Evolutionary conservation across 495 filamentous ascomycete genomes (phyloP).

Genomic region (Glutinoglossum americanum): DNA sequence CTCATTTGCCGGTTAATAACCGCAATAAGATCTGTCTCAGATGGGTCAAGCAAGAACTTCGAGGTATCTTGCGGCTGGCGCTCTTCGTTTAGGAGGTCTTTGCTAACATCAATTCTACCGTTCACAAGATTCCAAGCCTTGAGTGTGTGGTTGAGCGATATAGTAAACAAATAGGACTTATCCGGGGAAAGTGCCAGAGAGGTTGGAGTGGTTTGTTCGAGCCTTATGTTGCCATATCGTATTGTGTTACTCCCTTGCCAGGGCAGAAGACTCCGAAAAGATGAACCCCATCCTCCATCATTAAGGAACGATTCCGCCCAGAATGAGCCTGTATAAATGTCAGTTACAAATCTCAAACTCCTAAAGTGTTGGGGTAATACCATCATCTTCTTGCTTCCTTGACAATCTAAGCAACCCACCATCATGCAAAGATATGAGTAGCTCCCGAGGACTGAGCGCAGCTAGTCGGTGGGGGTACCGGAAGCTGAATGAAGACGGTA

Average conservation of each 20-base stretch:
- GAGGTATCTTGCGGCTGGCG: constrained; percentile 31
- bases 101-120: constrained; percentile 46
- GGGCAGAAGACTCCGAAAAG: constrained; percentile 46
- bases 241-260: constrained; percentile 46
- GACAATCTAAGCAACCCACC: constrained; percentile 59
- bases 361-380: constrained; percentile 17
- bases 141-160: constrained; percentile 69
- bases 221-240: constrained; percentile 37
- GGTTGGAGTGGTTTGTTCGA: constrained; percentile 41
- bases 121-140: constrained; percentile 65
- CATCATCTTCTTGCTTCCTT: constrained; percentile 39
- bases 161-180: constrained; percentile 53
- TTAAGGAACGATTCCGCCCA: constrained; percentile 68
- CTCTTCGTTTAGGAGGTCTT: constrained; percentile 43
- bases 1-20: constrained; percentile 37
- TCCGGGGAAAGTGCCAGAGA: constrained; percentile 43
- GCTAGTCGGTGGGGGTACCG: constrained; percentile 64
- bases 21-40: constrained; percentile 44
- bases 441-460: constrained; percentile 43
- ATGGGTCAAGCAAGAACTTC: constrained; percentile 58
- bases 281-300: constrained; percentile 55
- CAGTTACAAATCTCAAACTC: background rate
- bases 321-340: constrained; percentile 23
- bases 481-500: constrained; percentile 49
- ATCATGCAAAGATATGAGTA: constrained; percentile 65